Base-by-base conservation (phyloP, 2,329 filamentous ascomycete genomes). In the Epichloe sibirici region DNA sequence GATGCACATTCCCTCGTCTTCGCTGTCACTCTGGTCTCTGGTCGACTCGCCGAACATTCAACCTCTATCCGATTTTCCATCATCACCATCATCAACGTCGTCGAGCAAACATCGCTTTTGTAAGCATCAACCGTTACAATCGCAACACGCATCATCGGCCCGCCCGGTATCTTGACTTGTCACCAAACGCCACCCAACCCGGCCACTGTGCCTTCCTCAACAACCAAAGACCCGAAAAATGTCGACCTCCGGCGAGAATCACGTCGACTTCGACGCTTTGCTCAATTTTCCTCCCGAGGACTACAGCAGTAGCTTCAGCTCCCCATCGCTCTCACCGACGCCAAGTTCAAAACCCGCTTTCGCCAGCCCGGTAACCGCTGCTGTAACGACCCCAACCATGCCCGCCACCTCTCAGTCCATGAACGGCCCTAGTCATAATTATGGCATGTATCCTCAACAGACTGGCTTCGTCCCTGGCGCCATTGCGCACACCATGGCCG, bases 381-480 rank as follows among this genome's bases (percentile, higher is more conserved):
- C 78, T 50, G 70, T 77, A 44, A 72, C 75, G 52, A 75, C 80
- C 5, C 76, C 79, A n/a, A 70, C 74, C 38, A 67, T 83, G 53
- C 68, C 79, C 17, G 68, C 77, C 7, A 71, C 74, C 51, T 78
- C 84, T 56, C 77, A 79, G 35, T 81, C 77, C 21, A 80, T 90
- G 63, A 83, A 82, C 47, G 88, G 83, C 38, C 91, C 93, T 8
- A 95, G 89, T 69, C 90, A 96, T 72, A 88, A 95, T 70, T 97
- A 97, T 75, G 88, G 90, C 63, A 83, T 88, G 65, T 94, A 96
- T 74, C 88, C 89, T 72, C 93, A 98, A 67, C 90, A 96, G 74
- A 96, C 93, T 3, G 90, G 90, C 57, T 83, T 96, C 34, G 88
- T 93, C 0, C 85, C 88, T 1, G 90, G 90, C 56, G 90, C 89